Base-by-base conservation (phyloP, 257 asterid genomes). In the Rauvolfia tetraphylla region DNA sequence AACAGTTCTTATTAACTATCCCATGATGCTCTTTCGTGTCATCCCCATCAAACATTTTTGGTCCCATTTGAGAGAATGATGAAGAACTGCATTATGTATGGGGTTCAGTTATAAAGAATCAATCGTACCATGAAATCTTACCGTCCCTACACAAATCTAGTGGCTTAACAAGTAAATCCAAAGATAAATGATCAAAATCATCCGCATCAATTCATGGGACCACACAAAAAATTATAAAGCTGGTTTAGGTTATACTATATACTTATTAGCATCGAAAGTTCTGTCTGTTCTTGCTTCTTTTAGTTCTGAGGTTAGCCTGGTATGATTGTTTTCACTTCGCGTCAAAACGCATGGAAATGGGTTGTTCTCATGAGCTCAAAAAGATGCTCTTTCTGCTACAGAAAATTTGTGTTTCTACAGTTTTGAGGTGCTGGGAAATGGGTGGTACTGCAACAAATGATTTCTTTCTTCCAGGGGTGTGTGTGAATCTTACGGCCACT, bases 81-180 rank as follows among this genome's bases (percentile, higher is more conserved):
- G 18, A 67, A 31, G 72, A 36, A 61, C 15, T 51, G 74, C 62
- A 67, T 38, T 15, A 49, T 38, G 34, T 18, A 36, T 49, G 20
- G 67, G 72, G 53, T 75, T 66, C 56, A 23, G 68, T 41, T 38
- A 71, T 41, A 67, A 48, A 78, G 81, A 78, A 72, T 72, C 77
- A 72, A 78, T 71, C 74, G 81, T 78, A 78, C 78, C 27, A 62
- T 71, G 68, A 72, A 49, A 78, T 78, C 81, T 61, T 12, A 59
- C 3, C n/a, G 81, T 78, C 77, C 81, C 81, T 61, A 78, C 77
- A 4, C 34, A 62, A 5, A 61, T 78, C 73, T 71, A 61, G 23
- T 61, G 66, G 54, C 81, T 71, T 59, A 78, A 34, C 77, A 78
- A 58, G 65, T 56, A 51, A 33, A 22, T 42, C 76, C 74, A 70